phyloP scores from a whole-genome alignment of 495 filamentous ascomycete species.

The Oidiodendron maius region DNA sequence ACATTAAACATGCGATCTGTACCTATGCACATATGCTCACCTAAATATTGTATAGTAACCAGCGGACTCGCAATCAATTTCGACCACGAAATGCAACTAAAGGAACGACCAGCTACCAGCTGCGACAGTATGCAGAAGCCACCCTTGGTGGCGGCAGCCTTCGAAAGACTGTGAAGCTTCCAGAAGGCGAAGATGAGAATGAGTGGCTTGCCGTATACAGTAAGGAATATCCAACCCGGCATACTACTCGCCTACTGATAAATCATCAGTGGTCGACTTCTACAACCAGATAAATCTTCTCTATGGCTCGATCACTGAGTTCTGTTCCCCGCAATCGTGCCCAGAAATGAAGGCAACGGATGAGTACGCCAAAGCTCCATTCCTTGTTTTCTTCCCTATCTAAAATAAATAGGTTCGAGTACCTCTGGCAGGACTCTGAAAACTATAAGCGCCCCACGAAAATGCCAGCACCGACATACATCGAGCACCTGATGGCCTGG shows the following conservation, averaged over 20 bases:
- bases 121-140: constrained; percentile 95
- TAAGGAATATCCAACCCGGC: constrained; percentile 32
- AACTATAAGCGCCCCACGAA: constrained; percentile 93
- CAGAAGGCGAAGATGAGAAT: constrained; percentile 93
- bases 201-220: constrained; percentile 98
- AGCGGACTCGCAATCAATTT: constrained; percentile 84
- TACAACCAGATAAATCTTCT: constrained; percentile 99
- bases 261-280: constrained; percentile 82
- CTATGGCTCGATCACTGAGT: constrained; percentile 97
- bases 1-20: too few species aligned
- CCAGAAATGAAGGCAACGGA: constrained; percentile 99
- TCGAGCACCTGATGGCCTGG: constrained; percentile 97
- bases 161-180: constrained; percentile 91
- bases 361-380: constrained; percentile 53
- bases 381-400: too few species aligned
- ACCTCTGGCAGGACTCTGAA: constrained; percentile 94
- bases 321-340: constrained; percentile 93
- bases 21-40: too few species aligned
- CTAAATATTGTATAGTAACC: constrained; percentile 60
- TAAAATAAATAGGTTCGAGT: constrained; percentile 69
- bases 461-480: constrained; percentile 95
- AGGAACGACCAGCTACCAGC: constrained; percentile 89
- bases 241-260: not conserved
- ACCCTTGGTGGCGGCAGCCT: constrained; percentile 92
- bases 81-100: constrained; percentile 82